Evolutionary conservation across 176 grass and related monocot genomes (phyloP), one percentile per base, ranked within the genome.

Genomic region (Oryza nivara): DNA sequence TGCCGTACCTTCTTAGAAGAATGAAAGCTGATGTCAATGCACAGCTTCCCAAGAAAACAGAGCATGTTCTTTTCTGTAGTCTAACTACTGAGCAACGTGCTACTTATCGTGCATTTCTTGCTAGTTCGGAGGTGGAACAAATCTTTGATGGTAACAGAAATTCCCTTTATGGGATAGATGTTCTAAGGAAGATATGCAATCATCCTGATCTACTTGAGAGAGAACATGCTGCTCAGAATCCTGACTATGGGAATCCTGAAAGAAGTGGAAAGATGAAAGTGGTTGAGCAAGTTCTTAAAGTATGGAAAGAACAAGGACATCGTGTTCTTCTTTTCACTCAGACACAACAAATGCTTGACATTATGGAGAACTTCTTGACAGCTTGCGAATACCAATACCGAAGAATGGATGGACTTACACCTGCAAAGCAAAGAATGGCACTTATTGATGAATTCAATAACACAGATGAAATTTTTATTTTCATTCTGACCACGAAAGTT

Each of bases 21-120:
- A 95, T 97, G 92, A 97, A 97, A 89, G 92, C 91, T 85, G 95
- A 97, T 86, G 95, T 97, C 11, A 86, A 97, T 82, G 95, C 92
- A 36, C 92, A 92, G 16, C 90, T 97, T 60, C 92, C 95, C 52
- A 97, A 94, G 20, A 97, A 97, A 86, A 97, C 95, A 25, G 95
- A 97, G 67, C 92, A 94, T 79, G 95, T 97, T 45, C 93, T 97
- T 64, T 97, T 97, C 76, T 97, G 95, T 72, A 93, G 92, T 88
- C 72, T 95, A 60, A 94, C 92, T 44, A 44, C 68, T 34, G 95
- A 89, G 80, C 95, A 97, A 65, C 76, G 86, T 35, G 77, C 86
- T 73, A 86, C 89, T 46, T 97, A 97, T 83, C 78, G 92, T 46
- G 84, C 92, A 82, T 97, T 97, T 81, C 89, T 97, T 61, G 95